phyloP scores from a whole-genome alignment of 495 filamentous ascomycete genomes.

The Penicillium pancosmium region DNA sequence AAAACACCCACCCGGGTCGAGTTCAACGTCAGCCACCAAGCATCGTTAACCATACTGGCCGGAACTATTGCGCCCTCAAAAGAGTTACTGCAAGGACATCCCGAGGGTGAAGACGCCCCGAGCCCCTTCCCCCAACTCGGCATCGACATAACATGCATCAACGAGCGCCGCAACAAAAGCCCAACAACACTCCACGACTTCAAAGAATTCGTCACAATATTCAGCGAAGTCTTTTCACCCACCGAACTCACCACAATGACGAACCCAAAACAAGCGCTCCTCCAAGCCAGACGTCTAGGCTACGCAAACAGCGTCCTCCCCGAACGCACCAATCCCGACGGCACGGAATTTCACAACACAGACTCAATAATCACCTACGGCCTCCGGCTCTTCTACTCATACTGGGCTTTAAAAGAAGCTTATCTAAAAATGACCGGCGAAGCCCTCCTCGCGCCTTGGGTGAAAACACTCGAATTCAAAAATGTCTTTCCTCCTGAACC shows the following conservation, averaged over 20 bases:
- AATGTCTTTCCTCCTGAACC: conserved; percentile 61
- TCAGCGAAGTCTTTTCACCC: conserved; percentile 73
- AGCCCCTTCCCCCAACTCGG: conserved; percentile 48
- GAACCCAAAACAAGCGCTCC: conserved; percentile 33
- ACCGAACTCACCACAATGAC: conserved; percentile 62
- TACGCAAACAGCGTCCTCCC: conserved; percentile 10
- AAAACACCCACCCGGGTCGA: conserved; percentile 48
- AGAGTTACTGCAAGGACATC: conserved; percentile 7
- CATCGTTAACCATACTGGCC: conserved; percentile 69
- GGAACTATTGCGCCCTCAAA: conserved; percentile 42
- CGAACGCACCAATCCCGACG: conserved; percentile 33
- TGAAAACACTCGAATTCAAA: conserved; percentile 67
- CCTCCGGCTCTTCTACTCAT: conserved; percentile 80
- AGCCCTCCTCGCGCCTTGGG: conserved; percentile 79
- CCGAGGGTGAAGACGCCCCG: not conserved
- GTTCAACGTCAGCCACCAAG: conserved; percentile 92
- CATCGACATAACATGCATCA: conserved; percentile 74
- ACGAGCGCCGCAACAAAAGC: conserved; percentile 60
- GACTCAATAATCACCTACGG: conserved; percentile 55
- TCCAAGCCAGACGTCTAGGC: conserved; percentile 31
- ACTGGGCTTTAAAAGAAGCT: conserved; percentile 87
- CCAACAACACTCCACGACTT: conserved; percentile 56
- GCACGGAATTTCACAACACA: conserved; percentile 27
- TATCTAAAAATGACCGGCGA: conserved; percentile 95
- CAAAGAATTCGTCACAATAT: conserved; percentile 71